phyloP scores from a whole-genome alignment of 345 rosid genomes.

The Noccaea caerulescens region DNA sequence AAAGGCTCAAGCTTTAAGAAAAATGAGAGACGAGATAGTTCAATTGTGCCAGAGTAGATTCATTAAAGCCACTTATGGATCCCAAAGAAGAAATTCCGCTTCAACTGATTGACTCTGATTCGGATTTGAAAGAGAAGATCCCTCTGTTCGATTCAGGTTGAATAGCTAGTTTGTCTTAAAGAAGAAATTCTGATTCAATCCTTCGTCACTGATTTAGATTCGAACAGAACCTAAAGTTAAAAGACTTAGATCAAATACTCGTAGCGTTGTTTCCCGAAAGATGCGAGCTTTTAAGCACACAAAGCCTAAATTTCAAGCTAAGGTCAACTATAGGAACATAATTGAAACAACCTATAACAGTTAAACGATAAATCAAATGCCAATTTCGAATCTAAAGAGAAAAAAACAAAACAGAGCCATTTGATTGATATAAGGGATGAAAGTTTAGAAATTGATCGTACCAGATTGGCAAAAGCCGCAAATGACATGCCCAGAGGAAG shows the following conservation, averaged over 20 bases:
- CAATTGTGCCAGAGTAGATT: conserved; percentile 2
- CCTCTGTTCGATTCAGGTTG: not conserved
- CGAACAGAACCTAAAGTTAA: conserved; percentile 20
- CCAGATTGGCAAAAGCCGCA: conserved; percentile 88
- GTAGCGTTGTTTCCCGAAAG: conserved; percentile 14
- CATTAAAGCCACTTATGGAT: not conserved
- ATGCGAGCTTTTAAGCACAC: conserved; percentile 1
- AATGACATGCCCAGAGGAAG: conserved; percentile 93
- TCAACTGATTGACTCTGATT: conserved; percentile 8
- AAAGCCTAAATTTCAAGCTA: conserved; percentile 1
- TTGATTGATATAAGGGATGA: not conserved
- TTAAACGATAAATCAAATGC: conserved; percentile 10
- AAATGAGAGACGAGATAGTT: conserved; percentile 4
- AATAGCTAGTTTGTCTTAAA: not conserved
- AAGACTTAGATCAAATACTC: conserved; percentile 11
- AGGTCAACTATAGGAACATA: conserved; percentile 13
- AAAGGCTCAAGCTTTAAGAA: conserved; percentile 36
- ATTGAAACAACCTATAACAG: conserved; percentile 21
- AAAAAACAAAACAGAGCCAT: conserved; percentile 5
- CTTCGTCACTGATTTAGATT: conserved; percentile 10
- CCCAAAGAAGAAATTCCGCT: not conserved
- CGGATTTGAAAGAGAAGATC: conserved; percentile 3
- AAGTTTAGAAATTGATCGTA: conserved; percentile 43
- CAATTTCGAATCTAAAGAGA: not conserved
- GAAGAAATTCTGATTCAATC: conserved; percentile 17